These are phyloP conservation scores for Cladorrhinum sp. DNA, from an alignment of 2,329 filamentous ascomycete species.

Conservation along the genomic window DNA sequence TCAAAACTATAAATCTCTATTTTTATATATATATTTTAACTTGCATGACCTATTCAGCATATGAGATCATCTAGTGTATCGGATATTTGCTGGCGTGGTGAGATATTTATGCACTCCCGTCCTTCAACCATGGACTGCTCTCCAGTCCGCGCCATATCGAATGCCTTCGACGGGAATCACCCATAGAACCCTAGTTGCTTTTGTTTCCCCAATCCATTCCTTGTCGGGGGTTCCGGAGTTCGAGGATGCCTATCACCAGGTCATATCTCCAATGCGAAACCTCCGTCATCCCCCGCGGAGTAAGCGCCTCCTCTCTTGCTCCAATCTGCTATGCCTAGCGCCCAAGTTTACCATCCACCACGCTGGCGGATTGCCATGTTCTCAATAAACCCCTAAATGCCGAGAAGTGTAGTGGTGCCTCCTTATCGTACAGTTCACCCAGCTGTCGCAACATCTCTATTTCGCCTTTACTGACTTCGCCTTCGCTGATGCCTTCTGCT, in stretches of 20 bases:
- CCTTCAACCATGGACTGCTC: neutral
- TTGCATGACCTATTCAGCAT: neutral
- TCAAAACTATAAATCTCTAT: too few species aligned
- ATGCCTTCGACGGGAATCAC: neutral
- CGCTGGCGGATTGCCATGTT: neutral
- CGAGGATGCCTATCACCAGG: neutral
- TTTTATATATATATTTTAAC: neutral
- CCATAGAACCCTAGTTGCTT: neutral
- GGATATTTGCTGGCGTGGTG: neutral
- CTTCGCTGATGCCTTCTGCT: slow-evolving; percentile 29
- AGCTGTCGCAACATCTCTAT: slow-evolving; percentile 9
- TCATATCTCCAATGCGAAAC: neutral
- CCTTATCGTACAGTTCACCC: slow-evolving; percentile 19
- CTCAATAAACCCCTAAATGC: neutral
- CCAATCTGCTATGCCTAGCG: neutral
- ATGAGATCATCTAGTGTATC: neutral
- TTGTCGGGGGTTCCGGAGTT: neutral
- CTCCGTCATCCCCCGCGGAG: too few species aligned
- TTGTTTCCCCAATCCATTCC: neutral
- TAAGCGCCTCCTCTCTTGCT: neutral
- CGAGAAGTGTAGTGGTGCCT: neutral
- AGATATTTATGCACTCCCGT: neutral
- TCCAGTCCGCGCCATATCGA: neutral
- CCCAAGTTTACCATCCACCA: neutral
- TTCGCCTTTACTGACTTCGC: slow-evolving; percentile 27